A percentile compares a stretch with the other conserved stretches of the same genome.
Conservation (phyloP, 1,284 basidiomycete species). For the Phaffia rhodozyma region DNA sequence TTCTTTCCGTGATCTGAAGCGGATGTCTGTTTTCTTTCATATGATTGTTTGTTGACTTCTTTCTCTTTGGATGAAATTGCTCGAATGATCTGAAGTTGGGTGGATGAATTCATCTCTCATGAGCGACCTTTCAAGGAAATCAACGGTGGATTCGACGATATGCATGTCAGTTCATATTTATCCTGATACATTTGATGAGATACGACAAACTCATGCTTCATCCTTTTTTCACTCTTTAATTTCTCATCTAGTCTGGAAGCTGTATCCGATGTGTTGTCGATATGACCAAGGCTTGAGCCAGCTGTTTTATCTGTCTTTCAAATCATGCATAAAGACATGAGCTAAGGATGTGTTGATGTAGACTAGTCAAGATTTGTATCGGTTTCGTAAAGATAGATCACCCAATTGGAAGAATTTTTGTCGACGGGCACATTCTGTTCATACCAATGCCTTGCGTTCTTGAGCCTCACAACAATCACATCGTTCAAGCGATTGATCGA, state of each 20-base stretch:
- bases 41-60: neutral
- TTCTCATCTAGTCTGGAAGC: neutral
- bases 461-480: no score
- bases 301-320: neutral
- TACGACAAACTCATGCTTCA: neutral
- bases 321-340: neutral
- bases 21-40: neutral
- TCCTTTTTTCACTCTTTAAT: neutral
- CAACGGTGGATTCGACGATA: conserved; percentile 82
- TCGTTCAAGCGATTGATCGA: no score
- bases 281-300: conserved; percentile 40
- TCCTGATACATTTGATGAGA: neutral
- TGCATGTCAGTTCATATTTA: conserved; percentile 59
- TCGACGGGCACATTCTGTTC: no score
- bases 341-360: neutral
- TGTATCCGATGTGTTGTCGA: conserved; percentile 37
- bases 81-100: conserved; percentile 37
- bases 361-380: neutral
- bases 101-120: conserved; percentile 75
- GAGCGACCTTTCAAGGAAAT: conserved; percentile 67
- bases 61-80: conserved; percentile 26
- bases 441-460: no score
- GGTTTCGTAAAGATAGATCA: no score
- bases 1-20: neutral
- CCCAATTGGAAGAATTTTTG: no score